phyloP scores from a whole-genome alignment of 345 rosid species.

The Brassica juncea region DNA sequence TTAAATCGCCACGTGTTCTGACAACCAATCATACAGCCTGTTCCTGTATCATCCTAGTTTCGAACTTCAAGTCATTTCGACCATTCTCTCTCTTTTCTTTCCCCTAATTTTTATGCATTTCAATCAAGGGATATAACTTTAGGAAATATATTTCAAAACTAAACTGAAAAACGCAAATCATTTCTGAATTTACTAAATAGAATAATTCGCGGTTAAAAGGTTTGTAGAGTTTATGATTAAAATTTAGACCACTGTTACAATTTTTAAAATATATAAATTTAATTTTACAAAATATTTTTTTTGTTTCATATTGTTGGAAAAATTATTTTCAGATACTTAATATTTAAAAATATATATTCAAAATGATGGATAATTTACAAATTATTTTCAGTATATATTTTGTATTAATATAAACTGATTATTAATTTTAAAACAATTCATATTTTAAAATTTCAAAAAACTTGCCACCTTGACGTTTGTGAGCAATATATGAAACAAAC shows the following conservation, averaged over 20 bases:
- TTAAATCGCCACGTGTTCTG: constrained; percentile 30
- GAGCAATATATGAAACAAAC: not conserved
- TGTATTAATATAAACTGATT: not conserved
- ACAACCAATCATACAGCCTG: not conserved
- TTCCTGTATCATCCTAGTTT: constrained; percentile 12
- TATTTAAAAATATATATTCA: not conserved
- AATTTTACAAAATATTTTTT: not conserved
- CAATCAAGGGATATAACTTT: not conserved
- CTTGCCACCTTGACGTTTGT: not conserved
- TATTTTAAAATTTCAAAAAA: not conserved
- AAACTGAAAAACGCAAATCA: not conserved
- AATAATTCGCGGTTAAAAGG: not conserved
- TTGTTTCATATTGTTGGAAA: not conserved
- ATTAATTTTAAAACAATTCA: not conserved
- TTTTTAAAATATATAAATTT: not conserved
- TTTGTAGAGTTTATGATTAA: not conserved
- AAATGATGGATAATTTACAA: not conserved
- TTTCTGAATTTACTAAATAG: not conserved
- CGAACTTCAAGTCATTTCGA: constrained; percentile 6
- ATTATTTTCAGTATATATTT: not conserved
- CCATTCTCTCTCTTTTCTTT: not conserved
- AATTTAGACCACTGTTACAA: not conserved
- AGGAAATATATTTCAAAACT: not conserved
- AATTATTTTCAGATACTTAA: not conserved
- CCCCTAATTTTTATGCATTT: not conserved